Evolutionary conservation across 179 eudicot species (phyloP), one percentile per base, ranked within the genome.

Genomic region (Sideroxylon spinosum): DNA sequence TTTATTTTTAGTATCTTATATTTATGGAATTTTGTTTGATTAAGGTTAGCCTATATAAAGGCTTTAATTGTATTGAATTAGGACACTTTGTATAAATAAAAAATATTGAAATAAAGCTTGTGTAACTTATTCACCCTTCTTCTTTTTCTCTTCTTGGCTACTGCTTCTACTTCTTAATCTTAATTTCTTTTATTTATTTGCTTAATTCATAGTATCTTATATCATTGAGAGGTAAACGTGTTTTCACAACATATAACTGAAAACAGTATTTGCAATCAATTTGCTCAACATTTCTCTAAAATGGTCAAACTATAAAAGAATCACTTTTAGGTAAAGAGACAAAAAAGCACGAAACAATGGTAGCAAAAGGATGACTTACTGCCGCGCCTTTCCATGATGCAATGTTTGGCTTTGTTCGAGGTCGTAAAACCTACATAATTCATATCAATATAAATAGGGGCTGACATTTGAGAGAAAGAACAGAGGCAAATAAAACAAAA

Each of bases 361-460:
- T 19, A 22, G 28, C 9, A 66, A 23, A n/a, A 48, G 73, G 14
- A 57, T 52, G 32, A 88, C 98, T 88, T 89, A 95, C 99, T 68
- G 90, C 99, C 78, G 94, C 99, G 48, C 99, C 99, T 91, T 91
- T 94, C 99, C 99, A 95, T 50, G 98, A 74, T 75, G 89, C 92
- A 77, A 81, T 86, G 19, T 84, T 67, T 62, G 97, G 93, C 76
- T 86, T 87, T 70, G 92, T 88, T 87, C 93, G 92, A 59, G 98
- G 84, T 78, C 84, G 97, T 82, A 95, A 78, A 84, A 95, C 99
- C 99, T 95, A 76, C 52, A 74, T 55, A 74, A 83, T 63, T 78
- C 16, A 60, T 37, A 46, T 68, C 60, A 78, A 56, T 23, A 61
- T 22, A 59, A 68, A 61, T 20, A 60, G 53, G 62, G 25, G 10